A percentile compares a stretch with the other conserved stretches of the same genome.
These are phyloP conservation scores for Adenanthera pavonina DNA, from an alignment of 306 rosid genomes.

Conservation along the genomic window DNA sequence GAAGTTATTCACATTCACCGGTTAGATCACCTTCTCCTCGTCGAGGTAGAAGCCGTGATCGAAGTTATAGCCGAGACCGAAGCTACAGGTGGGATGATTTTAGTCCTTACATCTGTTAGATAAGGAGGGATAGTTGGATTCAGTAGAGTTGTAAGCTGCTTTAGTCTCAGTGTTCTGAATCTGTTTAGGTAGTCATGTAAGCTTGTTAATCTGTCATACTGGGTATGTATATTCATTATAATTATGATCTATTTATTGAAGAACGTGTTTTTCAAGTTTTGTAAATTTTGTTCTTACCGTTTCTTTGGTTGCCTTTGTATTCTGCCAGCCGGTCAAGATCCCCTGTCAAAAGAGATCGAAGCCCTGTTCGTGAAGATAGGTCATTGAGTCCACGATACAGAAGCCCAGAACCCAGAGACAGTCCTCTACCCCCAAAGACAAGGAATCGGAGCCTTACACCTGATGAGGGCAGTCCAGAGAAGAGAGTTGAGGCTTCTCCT, in stretches of 20 bases:
- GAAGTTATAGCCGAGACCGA: constrained; percentile 61
- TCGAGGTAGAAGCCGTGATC: constrained; percentile 60
- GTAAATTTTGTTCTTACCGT: neutral
- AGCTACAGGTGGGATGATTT: constrained; percentile 56
- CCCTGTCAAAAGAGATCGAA: constrained; percentile 54
- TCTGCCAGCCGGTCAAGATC: constrained; percentile 62
- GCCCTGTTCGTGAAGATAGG: constrained; percentile 51
- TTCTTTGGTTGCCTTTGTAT: neutral
- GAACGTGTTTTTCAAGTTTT: neutral
- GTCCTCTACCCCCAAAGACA: constrained; percentile 45
- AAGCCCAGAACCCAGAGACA: constrained; percentile 47
- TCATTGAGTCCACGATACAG: constrained; percentile 46
- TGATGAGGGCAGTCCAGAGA: constrained; percentile 50
- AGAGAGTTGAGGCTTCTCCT: constrained; percentile 48
- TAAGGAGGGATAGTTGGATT: neutral
- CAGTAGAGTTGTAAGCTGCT: neutral
- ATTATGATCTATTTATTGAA: neutral
- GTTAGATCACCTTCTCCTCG: constrained; percentile 56
- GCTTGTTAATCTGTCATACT: neutral
- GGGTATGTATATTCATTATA: neutral
- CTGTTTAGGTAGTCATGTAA: neutral
- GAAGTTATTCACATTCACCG: constrained; percentile 61
- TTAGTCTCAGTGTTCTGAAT: neutral
- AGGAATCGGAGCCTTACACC: constrained; percentile 56
- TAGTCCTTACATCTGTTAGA: neutral